Percentiles rank a stretch among this genome's conserved stretches.
Conservation (phyloP, 441 rosid genomes). For the Populus tomentosa region DNA sequence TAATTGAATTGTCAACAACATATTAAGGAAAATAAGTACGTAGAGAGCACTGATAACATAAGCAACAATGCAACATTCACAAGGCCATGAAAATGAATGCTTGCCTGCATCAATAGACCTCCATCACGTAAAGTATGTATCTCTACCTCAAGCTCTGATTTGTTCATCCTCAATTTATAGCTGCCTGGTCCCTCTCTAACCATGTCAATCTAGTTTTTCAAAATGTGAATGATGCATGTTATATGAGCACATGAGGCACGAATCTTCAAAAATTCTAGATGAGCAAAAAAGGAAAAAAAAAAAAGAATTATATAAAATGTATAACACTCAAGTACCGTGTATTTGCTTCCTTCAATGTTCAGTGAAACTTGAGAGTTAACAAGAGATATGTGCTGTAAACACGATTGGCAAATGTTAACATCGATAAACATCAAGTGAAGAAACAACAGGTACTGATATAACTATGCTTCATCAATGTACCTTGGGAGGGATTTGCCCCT, state of each 20-base stretch:
- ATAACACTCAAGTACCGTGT: constrained; percentile 47
- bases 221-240: constrained; percentile 18
- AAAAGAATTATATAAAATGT: constrained; percentile 4
- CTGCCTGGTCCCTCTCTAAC: constrained; percentile 97
- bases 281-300: not conserved
- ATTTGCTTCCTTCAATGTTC: constrained; percentile 99
- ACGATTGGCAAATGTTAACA: constrained; percentile 20
- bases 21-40: not conserved
- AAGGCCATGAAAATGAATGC: constrained; percentile 24
- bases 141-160: constrained; percentile 92
- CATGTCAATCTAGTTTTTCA: constrained; percentile 70
- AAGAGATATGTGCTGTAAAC: constrained; percentile 89
- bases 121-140: constrained; percentile 99
- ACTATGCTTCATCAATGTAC: constrained; percentile 30
- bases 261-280: constrained; percentile 6
- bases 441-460: not conserved
- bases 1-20: not conserved
- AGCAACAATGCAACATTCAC: not conserved
- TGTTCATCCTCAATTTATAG: constrained; percentile 82
- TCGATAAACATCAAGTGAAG: constrained; percentile 4
- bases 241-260: constrained; percentile 15
- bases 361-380: constrained; percentile 96
- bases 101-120: constrained; percentile 98
- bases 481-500: constrained; percentile 99
- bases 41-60: not conserved